A percentile compares a stretch with the other conserved stretches of the same genome.
Evolutionary conservation across 805 yeast species (phyloP).

Genomic region (Candida insectorum): DNA sequence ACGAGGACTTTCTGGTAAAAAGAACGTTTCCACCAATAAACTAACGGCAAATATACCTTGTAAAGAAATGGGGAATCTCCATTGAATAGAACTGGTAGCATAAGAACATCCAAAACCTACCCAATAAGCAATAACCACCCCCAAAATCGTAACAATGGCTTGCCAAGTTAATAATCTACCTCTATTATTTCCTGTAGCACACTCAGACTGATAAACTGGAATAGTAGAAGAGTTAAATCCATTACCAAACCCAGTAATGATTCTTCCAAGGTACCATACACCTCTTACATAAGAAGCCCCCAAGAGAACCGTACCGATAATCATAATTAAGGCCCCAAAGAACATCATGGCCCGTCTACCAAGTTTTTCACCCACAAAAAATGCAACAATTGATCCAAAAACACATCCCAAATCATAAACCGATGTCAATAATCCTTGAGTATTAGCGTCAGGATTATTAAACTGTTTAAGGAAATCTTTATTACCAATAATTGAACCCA

Average conservation of each 20-base stretch:
- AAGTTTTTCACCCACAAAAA: conserved; percentile 31
- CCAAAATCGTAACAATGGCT: conserved; percentile 64
- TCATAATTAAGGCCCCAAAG: conserved; percentile 53
- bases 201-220: conserved; percentile 78
- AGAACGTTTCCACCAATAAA: conserved; percentile 30
- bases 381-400: conserved; percentile 18
- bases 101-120: conserved; percentile 53
- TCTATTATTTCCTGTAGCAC: conserved; percentile 60
- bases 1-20: conserved; percentile 40
- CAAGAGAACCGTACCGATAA: conserved; percentile 59
- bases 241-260: conserved; percentile 68
- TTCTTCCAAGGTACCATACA: conserved; percentile 69
- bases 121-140: conserved; percentile 73
- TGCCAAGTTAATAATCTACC: conserved; percentile 66
- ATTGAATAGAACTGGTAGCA: conserved; percentile 47
- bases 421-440: conserved; percentile 56
- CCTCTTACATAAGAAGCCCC: conserved; percentile 51
- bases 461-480: conserved; percentile 5
- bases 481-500: conserved; percentile 10
- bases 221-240: conserved; percentile 73
- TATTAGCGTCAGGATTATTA: conserved; percentile 6
- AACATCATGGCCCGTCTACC: conserved; percentile 66
- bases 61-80: conserved; percentile 70
- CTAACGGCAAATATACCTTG: conserved; percentile 55
- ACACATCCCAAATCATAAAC: conserved; percentile 43